Evolutionary conservation across 73 alveolate species (phyloP).

Genomic region (Durusdinium trenchii): DNA sequence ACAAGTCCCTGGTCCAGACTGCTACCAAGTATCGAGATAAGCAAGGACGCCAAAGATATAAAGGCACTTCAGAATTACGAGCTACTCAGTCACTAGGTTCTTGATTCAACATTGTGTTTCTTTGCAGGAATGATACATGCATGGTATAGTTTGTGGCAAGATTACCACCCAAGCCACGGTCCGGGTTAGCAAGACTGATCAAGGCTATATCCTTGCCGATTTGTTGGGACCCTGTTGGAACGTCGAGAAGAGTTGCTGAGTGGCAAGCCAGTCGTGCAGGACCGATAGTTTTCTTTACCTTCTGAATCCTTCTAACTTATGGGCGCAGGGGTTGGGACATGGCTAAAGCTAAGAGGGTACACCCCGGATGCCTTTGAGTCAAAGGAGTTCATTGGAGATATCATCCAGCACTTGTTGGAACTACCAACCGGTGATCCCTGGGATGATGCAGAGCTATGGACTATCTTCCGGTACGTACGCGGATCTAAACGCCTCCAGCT

Average conservation of each 20-base stretch:
- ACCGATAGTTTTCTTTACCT: no score
- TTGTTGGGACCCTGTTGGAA: slow-evolving; percentile 20
- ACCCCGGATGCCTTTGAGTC: neutral
- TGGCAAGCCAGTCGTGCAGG: neutral
- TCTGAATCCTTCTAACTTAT: neutral
- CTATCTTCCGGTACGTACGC: neutral
- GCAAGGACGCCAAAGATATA: neutral
- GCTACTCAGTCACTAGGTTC: neutral
- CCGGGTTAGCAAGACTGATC: neutral
- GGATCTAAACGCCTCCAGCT: neutral
- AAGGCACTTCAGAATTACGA: neutral
- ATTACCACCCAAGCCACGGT: neutral
- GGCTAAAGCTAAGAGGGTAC: neutral
- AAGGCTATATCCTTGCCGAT: neutral
- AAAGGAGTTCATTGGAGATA: neutral
- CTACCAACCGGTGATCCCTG: neutral
- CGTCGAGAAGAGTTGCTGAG: neutral
- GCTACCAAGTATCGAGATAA: neutral
- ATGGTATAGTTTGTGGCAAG: no score
- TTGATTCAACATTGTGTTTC: neutral
- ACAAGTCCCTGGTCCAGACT: slow-evolving; percentile 6
- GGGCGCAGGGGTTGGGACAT: neutral
- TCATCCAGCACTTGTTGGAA: neutral
- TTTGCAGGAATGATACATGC: neutral
- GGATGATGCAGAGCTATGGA: slow-evolving; percentile 27